phyloP scores from a whole-genome alignment of 768 basidiomycete genomes.

The Hortiboletus flavorubellus region DNA sequence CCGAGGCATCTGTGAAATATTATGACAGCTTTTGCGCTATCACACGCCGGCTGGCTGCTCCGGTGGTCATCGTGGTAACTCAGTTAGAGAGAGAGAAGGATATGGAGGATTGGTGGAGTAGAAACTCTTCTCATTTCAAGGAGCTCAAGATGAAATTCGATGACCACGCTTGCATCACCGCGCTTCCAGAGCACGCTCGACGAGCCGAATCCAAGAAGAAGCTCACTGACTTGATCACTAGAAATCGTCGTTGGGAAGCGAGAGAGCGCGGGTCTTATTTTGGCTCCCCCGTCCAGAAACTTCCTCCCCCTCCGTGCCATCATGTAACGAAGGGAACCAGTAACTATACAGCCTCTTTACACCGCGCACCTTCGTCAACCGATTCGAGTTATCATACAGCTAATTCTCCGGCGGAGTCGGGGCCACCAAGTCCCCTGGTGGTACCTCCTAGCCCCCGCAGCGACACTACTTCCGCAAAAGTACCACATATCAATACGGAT shows the following conservation, averaged over 20 bases:
- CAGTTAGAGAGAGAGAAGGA: slow-evolving; percentile 28
- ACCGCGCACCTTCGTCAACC: neutral
- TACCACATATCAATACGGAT: neutral
- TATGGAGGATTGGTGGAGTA: slow-evolving; percentile 33
- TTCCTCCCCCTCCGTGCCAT: neutral
- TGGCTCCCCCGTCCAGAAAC: slow-evolving; percentile 3
- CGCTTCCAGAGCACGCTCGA: slow-evolving; percentile 13
- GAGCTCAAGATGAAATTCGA: slow-evolving; percentile 30
- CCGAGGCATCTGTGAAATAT: slow-evolving; percentile 24
- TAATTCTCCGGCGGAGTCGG: slow-evolving; percentile 7
- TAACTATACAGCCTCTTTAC: neutral
- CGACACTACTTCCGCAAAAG: neutral
- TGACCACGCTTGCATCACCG: slow-evolving; percentile 39
- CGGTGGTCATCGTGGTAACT: slow-evolving; percentile 37
- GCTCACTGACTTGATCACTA: slow-evolving; percentile 15
- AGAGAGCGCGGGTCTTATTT: slow-evolving; percentile 8
- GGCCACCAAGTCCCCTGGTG: slow-evolving; percentile 5
- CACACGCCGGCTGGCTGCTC: slow-evolving; percentile 36
- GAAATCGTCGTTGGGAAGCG: slow-evolving; percentile 6
- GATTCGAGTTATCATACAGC: slow-evolving; percentile 7
- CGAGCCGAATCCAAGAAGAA: slow-evolving; percentile 12
- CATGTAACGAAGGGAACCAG: neutral
- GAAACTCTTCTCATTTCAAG: slow-evolving; percentile 27
- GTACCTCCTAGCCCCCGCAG: slow-evolving; percentile 10
- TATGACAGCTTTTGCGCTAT: slow-evolving; percentile 34